Conservation (phyloP, 305 asterid species). For the Euphrasia arctica region DNA sequence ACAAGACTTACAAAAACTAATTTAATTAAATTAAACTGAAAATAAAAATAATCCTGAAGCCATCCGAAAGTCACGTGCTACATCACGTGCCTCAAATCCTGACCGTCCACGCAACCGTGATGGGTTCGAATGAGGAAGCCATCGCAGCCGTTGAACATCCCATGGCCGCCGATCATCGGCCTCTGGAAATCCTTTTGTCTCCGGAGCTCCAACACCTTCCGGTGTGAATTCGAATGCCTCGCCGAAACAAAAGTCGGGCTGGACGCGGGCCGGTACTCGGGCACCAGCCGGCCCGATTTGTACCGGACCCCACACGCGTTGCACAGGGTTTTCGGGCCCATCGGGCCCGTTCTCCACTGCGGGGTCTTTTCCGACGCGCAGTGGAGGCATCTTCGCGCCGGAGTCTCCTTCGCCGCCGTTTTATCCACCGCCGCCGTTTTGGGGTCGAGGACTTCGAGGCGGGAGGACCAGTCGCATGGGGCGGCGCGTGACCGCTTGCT, state of each 20-base stretch:
- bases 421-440: constrained; percentile 36
- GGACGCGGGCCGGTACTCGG: constrained; percentile 92
- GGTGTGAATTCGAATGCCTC: constrained; percentile 88
- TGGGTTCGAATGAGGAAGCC: constrained; percentile 65
- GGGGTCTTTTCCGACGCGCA: constrained; percentile 97
- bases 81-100: constrained; percentile 70
- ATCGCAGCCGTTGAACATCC: constrained; percentile 74
- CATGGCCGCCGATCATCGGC: constrained; percentile 37
- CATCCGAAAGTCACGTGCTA: constrained; percentile 30
- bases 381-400: constrained; percentile 82
- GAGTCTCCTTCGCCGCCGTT: constrained; percentile 42
- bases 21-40: constrained; percentile 4
- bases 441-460: constrained; percentile 62
- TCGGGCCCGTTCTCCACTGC: constrained; percentile 95
- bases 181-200: constrained; percentile 74
- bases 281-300: constrained; percentile 91
- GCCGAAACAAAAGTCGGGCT: constrained; percentile 87
- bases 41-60: constrained; percentile 20
- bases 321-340: constrained; percentile 94
- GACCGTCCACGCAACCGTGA: constrained; percentile 40
- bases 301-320: constrained; percentile 94
- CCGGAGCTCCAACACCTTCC: constrained; percentile 94
- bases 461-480: constrained; percentile 96
- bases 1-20: constrained; percentile 21
- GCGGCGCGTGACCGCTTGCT: constrained; percentile 95